Base-by-base conservation (phyloP, 768 basidiomycete genomes). In the Austroboletus eburneus region DNA sequence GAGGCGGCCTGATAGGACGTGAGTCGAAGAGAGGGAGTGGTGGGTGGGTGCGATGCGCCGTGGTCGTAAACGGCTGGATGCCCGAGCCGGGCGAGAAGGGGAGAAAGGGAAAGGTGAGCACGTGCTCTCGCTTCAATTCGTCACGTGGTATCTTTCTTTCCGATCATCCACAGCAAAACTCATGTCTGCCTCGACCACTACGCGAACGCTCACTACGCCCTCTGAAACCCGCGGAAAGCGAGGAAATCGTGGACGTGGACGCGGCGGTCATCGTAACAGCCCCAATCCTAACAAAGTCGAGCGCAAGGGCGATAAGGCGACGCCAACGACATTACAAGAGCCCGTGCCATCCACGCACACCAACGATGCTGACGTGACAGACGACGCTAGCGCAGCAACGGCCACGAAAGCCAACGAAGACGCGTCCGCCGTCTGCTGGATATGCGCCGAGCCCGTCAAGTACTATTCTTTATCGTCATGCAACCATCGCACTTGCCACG, bases 401-500 rank as follows among this genome's bases (percentile, higher is more conserved):
- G 5, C n/a, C 4, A 21, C 63, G 6, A 63, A 64, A 18, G 52
- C 55, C 6, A 65, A 70, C 12, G 77, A 80, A 16, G 59, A 54
- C 23, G 66, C 64, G 1, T 22, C 38, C 13, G 27, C 35, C 33
- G 64, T 84, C 10, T 97, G 95, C 69, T 95, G 83, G 79, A 97
- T 97, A 66, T 96, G 95, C 60, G 93, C 93, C 1, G 92, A 97
- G 58, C 85, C 86, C 4, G 83, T 95, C 67, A 92, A 87, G 61
- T 95, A 91, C 62, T 92, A 85, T 65, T 80, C 90, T 6, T 69
- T 96, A 24, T 85, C 93, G 16, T 79, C 85, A 45, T 99, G 95
- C 69, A 91, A 91, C 63, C 95, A 99, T 62, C 74, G 89, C 42
- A 97, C 91, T 3, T 98, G 95, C 72, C 93, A 96, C 67, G 84